phyloP scores from a whole-genome alignment of 352 stramenopile genomes.

The Thalassiosira hispida region DNA sequence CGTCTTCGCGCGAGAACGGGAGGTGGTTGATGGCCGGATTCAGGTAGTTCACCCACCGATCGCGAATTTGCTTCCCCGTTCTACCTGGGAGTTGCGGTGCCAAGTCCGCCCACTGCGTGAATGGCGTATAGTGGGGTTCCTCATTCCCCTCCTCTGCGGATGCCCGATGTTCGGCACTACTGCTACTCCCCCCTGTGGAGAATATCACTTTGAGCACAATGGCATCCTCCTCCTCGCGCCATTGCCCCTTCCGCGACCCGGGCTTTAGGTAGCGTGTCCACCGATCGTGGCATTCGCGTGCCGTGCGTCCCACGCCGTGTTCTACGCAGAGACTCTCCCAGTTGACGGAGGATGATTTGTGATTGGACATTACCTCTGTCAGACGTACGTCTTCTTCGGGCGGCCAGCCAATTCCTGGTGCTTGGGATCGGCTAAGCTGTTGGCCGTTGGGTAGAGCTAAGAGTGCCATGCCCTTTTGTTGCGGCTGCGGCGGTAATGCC shows the following conservation, averaged over 20 bases:
- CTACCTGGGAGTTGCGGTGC: slow-evolving; percentile 48
- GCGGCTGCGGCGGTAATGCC: background rate
- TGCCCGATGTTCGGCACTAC: too few relatives aligned
- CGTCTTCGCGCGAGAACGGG: slow-evolving; percentile 53
- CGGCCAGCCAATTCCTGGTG: slow-evolving; percentile 62
- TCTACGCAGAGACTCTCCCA: slow-evolving; percentile 80
- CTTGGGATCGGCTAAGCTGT: slow-evolving; percentile 30
- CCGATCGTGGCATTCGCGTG: slow-evolving; percentile 56
- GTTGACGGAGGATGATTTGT: slow-evolving; percentile 72
- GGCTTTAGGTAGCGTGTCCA: slow-evolving; percentile 61
- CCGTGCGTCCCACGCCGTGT: slow-evolving; percentile 45
- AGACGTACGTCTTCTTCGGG: slow-evolving; percentile 73
- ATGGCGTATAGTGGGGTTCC: too few relatives aligned
- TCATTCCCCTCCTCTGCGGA: too few relatives aligned
- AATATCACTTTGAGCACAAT: slow-evolving; percentile 45
- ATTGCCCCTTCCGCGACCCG: slow-evolving; percentile 55
- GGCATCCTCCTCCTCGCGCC: slow-evolving; percentile 60
- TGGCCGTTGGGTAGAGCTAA: slow-evolving; percentile 1
- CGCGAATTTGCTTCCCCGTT: slow-evolving; percentile 57
- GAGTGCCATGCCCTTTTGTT: slow-evolving; percentile 3
- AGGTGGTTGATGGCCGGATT: slow-evolving; percentile 64
- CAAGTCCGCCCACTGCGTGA: slow-evolving; percentile 59
- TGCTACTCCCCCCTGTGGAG: background rate
- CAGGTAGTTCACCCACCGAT: slow-evolving; percentile 62
- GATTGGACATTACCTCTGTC: slow-evolving; percentile 80